phyloP scores from a whole-genome alignment of 257 asterid species.

The Ilex asprella region DNA sequence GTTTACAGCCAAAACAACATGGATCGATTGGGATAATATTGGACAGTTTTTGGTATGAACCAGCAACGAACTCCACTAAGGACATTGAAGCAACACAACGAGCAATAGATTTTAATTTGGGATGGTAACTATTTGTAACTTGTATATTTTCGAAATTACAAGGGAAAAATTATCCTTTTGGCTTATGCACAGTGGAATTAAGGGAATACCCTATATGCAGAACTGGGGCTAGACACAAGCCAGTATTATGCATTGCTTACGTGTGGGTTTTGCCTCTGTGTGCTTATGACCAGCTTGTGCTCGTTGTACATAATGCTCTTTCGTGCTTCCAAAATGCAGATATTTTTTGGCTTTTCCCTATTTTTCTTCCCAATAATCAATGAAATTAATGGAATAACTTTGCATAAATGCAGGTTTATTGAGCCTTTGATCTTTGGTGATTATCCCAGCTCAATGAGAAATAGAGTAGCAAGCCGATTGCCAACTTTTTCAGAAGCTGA shows the following conservation, averaged over 20 bases:
- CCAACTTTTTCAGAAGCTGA: conserved; percentile 48
- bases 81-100: conserved; percentile 59
- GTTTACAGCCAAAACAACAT: conserved; percentile 36
- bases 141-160: no score
- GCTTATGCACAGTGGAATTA: no score
- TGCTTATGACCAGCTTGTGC: no score
- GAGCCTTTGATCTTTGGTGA: conserved; percentile 74
- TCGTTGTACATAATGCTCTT: no score
- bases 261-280: no score
- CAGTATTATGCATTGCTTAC: no score
- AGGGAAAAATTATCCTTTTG: no score
- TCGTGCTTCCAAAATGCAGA: no score
- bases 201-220: no score
- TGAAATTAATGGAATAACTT: neutral
- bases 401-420: conserved; percentile 45
- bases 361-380: no score
- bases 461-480: conserved; percentile 49
- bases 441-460: conserved; percentile 68
- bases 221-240: no score
- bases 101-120: conserved; percentile 71
- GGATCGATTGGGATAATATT: conserved; percentile 66
- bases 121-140: conserved; percentile 43
- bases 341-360: no score
- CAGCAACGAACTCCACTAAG: conserved; percentile 36
- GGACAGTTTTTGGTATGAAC: conserved; percentile 68